Base-by-base conservation (phyloP, 441 rosid genomes). In the Euphorbia corollata region DNA sequence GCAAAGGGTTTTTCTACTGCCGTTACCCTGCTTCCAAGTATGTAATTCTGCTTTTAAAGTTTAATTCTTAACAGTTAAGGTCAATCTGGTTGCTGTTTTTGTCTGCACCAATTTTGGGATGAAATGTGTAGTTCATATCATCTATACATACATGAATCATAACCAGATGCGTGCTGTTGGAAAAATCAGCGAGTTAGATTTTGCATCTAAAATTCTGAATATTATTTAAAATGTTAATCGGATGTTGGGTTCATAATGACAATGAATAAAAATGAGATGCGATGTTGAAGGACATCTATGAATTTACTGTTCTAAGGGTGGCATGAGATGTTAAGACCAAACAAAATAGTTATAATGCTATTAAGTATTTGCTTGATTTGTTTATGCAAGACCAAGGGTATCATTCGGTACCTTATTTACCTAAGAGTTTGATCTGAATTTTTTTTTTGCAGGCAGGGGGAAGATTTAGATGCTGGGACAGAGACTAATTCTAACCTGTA, bases 381-480 rank as follows among this genome's bases (percentile, higher is more conserved):
- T 54, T n/a, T 50, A 53, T 32, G 55, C 47, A 2, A 47, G 11
- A 18, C 24, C 41, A 54, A 64, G 34, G 22, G 24, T 59, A 19
- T 18, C 30, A 4, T 55, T 38, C 9, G 54, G 9, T 23, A 20
- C 51, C 5, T 19, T 2, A 15, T 56, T 2, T 16, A 13, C 32
- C 0, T 61, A 32, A 59, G 3, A 15, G n/a, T 32, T 70, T 23
- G 19, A 24, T 61, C 70, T 36, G 18, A 32, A 7, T 36, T 60
- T 60, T 68, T n/a, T 57, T 48, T 68, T 1, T 27, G 75, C 73
- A 94, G 99, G 74, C 90, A 88, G 65, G 97, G 90, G 74, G 94
- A 84, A 67, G 69, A 74, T 22, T 50, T 90, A 13, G 99, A 94
- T 80, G 98, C 99, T 63, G 99, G 98, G 9, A 94, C 91, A 1